Evolutionary conservation across 164 flowering plant species (phyloP), one percentile per base, ranked within the genome.

Genomic region (Dillenia turbinata): DNA sequence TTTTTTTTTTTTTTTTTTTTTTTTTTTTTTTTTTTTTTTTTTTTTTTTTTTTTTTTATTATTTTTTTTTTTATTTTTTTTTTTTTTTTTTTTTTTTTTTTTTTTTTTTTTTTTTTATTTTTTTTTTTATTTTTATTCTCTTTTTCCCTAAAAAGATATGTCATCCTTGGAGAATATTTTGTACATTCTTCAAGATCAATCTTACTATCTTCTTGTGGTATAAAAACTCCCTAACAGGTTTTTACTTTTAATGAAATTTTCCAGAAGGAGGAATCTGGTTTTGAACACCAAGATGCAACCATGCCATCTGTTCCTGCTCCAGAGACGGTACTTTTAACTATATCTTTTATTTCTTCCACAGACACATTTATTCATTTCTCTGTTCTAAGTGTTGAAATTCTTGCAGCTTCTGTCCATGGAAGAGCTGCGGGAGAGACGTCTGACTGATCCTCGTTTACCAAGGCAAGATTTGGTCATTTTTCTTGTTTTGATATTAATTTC

Each of bases 371-470:
- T 9, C 19, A 11, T 12, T 12, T 6, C 48, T 57, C 24, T 59
- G 46, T 15, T 50, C 4, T 40, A 15, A 24, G 57, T 51, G 49
- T 62, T 68, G 56, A 71, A 54, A 49, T 58, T 54, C 40, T 67
- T 79, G 70, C 84, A 95, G 99, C 94, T 95, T 75, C 75, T 83
- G 49, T 81, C 95, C 53, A 63, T 91, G 84, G 96, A 91, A 70
- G 88, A 84, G 63, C 71, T 91, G 69, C 83, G 94, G 14, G 96
- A 91, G 68, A 79, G 73, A 65, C 93, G 91, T 44, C 64, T 85
- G 9, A 78, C 74, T 63, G 96, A 95, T 86, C 99, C 97, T 66
- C 86, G 79, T 44, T 88, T 95, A 68, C 97, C 97, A 52, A 78
- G 82, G 99, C 91, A 67, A 59, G 64, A 47, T 56, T 52, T 6